Base-by-base conservation (phyloP, 805 yeast genomes). In the Saccharomycopsis sp. region DNA sequence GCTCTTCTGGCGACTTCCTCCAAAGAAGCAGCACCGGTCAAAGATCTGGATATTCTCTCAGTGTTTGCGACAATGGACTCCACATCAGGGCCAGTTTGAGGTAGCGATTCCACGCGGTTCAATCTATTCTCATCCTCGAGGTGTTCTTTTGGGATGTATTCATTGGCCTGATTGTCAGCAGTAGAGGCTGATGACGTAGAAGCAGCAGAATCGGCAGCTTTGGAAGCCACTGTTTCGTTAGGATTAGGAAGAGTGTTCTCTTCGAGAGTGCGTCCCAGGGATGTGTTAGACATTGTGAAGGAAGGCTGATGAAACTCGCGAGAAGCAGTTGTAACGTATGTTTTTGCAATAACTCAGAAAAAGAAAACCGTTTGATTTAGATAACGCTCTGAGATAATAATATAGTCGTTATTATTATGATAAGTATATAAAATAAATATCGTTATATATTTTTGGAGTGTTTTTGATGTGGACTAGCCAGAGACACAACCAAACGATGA, bases 41-140 rank as follows among this genome's bases (percentile, higher is more conserved):
- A 62, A 8, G 72, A 74, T 57, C 79, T 67, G 1, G 81, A 75
- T 3, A 79, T 40, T 21, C 66, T 63, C 61, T 75, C 69, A 3
- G 71, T 70, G 7, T 66, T 64, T 12, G 63, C 67, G 7, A 66
- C 63, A 2, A 50, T 20, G 2, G 64, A 58, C 34, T 60, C 67
- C 15, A 46, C 53, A n/a, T 50, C 51, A 2, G 61, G 51, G 44
- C 57, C 60, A 24, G 41, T 50, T 14, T 46, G 29, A 37, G 48
- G 8, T 7, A 34, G 5, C 40, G 34, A 16, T 21, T 24, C n/a
- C 37, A 54, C 57, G 46, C 44, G 47, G 5, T 34, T 54, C 48
- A 24, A 34, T 2, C 48, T 34, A 44, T 59, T 18, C 5, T 24
- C 50, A 20, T 54, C 58, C 21, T 50, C 50, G 52, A 9, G 9